Evolutionary conservation across 2,329 filamentous ascomycete genomes (phyloP).

Genomic region (Plenodomus biglobosus): DNA sequence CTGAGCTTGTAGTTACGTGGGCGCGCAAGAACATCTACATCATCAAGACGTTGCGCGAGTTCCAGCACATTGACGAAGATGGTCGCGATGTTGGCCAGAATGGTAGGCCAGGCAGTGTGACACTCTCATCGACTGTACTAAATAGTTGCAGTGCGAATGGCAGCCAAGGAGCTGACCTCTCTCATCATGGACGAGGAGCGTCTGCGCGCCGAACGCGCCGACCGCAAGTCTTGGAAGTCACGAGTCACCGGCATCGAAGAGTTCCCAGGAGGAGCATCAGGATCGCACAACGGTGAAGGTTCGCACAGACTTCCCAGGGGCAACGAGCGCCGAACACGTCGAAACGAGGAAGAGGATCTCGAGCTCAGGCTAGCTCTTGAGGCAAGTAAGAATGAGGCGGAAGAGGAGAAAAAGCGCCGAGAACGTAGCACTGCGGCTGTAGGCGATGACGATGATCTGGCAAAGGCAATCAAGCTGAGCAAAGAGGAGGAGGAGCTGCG

Average conservation of each 20-base stretch:
- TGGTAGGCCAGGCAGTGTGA: constrained; percentile 60
- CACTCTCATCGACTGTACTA: constrained; percentile 10
- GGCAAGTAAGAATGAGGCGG: constrained; percentile 91
- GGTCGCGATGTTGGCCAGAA: constrained; percentile 94
- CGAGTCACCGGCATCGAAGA: constrained; percentile 93
- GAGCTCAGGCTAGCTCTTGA: constrained; percentile 91
- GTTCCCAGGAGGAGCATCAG: constrained; percentile 54
- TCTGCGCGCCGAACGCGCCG: constrained; percentile 82
- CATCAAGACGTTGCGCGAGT: constrained; percentile 97
- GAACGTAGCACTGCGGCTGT: constrained; percentile 51
- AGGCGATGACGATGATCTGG: constrained; percentile 79
- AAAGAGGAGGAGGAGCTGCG: constrained; percentile 90
- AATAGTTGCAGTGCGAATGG: constrained; percentile 72
- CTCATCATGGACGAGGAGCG: constrained; percentile 93
- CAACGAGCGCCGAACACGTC: constrained; percentile 46
- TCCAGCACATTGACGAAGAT: constrained; percentile 95
- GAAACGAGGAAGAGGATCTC: constrained; percentile 78
- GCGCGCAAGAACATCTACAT: constrained; percentile 97
- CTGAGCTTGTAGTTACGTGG: constrained; percentile 95
- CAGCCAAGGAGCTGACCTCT: constrained; percentile 92
- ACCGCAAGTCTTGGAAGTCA: constrained; percentile 95
- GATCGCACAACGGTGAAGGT: constrained; percentile 42
- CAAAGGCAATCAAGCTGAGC: constrained; percentile 92
- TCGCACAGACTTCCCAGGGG: constrained; percentile 45
- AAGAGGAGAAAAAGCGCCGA: constrained; percentile 80